Conservation (phyloP, 768 basidiomycete species). For the Guyanaporus albipodus region DNA sequence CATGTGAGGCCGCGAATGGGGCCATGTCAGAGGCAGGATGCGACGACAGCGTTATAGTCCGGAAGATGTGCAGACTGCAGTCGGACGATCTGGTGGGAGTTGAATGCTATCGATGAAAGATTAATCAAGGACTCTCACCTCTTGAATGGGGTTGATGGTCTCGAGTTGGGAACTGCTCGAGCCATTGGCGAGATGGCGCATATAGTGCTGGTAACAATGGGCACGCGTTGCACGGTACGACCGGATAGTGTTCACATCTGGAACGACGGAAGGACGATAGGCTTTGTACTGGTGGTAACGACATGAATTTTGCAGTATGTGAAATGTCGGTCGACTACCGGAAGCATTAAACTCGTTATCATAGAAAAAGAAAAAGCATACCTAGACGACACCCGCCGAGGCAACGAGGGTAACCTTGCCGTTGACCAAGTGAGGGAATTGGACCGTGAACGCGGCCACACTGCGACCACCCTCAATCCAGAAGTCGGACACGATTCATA, state of each 20-base stretch:
- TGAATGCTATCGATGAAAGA: not conserved
- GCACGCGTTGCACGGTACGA: not conserved
- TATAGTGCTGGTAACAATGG: slow-evolving; percentile 39
- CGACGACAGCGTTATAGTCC: slow-evolving; percentile 72
- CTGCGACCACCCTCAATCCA: slow-evolving; percentile 64
- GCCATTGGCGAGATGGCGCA: slow-evolving; percentile 46
- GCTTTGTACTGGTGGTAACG: slow-evolving; percentile 67
- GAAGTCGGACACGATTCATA: slow-evolving; percentile 8
- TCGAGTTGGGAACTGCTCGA: slow-evolving; percentile 20
- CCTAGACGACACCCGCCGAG: slow-evolving; percentile 67
- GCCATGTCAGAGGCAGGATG: slow-evolving; percentile 69
- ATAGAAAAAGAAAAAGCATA: slow-evolving; percentile 17
- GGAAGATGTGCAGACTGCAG: slow-evolving; percentile 73
- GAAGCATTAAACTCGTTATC: slow-evolving; percentile 1
- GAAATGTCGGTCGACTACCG: slow-evolving; percentile 62
- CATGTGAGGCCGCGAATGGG: slow-evolving; percentile 60
- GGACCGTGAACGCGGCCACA: slow-evolving; percentile 63
- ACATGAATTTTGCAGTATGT: slow-evolving; percentile 73
- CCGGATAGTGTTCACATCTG: slow-evolving; percentile 39
- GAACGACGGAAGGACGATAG: slow-evolving; percentile 60
- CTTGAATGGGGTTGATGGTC: slow-evolving; percentile 36
- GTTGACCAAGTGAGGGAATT: slow-evolving; percentile 69
- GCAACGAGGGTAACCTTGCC: slow-evolving; percentile 64
- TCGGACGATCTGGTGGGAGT: slow-evolving; percentile 53
- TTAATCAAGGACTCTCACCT: slow-evolving; percentile 32